Base-by-base conservation (phyloP, 495 filamentous ascomycete genomes). In the Trichoderma parareesei region DNA sequence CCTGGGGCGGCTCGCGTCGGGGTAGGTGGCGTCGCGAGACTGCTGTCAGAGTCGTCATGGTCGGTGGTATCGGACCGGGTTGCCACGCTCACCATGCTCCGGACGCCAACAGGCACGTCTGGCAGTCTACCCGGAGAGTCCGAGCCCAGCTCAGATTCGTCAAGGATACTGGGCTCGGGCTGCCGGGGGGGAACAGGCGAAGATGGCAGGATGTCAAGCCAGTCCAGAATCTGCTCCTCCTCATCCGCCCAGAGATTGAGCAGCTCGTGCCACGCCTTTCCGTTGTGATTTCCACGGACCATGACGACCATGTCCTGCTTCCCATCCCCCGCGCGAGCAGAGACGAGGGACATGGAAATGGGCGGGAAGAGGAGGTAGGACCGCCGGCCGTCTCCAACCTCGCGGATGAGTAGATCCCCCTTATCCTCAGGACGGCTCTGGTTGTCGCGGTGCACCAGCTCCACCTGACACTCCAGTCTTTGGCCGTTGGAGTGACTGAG, bases 341-440 rank as follows among this genome's bases (percentile, higher is more conserved):
- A 97, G 46, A 95, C 81, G 64, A 79, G 82, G 49, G 79, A 75
- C 38, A 81, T 77, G 38, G 87, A 80, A 49, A 96, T 80, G 2
- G 95, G 93, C 14, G 93, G 90, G 72, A 98, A 96, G 0, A 99
- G 83, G 37, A 99, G 78, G 89, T 91, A 97, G 37, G 81, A 79
- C n/a, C 86, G 81, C 35, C 87, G 82, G 14, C 81, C 80, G 66
- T 82, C 82, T 57, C 91, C 90, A 61, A 96, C 84, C 72, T 98
- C 92, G 66, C 92, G 93, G 64, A 99, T 87, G 18, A 99, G 82
- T 59, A 99, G 74, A 73, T 99, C 94, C 3, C 92, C 90, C 46
- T 78, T 77, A 66, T 85, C 84, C 13, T 74, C 69, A 55, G 78
- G 77, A 55, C 75, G 72, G 27, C 73, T 69, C 20, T 84, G 75